Percentiles rank a stretch among this genome's conserved stretches.
Conservation (phyloP, 805 yeast species). For the Kuraishia molischiana region DNA sequence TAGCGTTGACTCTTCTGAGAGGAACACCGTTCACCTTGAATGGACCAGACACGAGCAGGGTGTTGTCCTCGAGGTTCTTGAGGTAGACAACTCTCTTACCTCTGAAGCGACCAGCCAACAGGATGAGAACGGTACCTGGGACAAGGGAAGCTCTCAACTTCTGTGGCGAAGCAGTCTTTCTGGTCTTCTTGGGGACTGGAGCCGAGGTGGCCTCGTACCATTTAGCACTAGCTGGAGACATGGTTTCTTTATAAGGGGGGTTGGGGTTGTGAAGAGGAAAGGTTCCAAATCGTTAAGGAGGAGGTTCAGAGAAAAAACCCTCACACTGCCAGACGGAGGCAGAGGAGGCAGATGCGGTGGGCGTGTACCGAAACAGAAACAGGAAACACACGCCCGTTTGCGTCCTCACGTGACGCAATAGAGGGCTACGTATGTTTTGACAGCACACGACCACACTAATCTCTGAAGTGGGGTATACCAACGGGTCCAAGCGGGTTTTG, state of each 20-base stretch:
- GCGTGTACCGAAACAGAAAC: too few relatives aligned
- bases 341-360: too few relatives aligned
- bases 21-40: constrained; percentile 99
- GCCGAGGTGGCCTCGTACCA: constrained; percentile 93
- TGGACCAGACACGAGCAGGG: constrained; percentile 95
- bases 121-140: constrained; percentile 96
- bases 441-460: too few relatives aligned
- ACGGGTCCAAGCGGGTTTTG: too few relatives aligned
- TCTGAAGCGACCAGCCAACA: constrained; percentile 99
- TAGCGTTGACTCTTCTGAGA: constrained; percentile 96
- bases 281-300: too few relatives aligned
- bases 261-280: too few relatives aligned
- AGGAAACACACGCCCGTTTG: too few relatives aligned
- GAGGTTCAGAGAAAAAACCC: too few relatives aligned
- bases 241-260: too few relatives aligned
- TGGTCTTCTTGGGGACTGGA: constrained; percentile 78
- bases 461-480: too few relatives aligned
- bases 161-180: constrained; percentile 91
- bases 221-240: constrained; percentile 44
- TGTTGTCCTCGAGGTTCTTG: constrained; percentile 96
- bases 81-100: constrained; percentile 99
- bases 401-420: neutral
- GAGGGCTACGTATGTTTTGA: constrained; percentile 1
- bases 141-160: constrained; percentile 91
- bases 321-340: too few relatives aligned